A percentile compares a stretch with the other conserved stretches of the same genome.
phyloP scores from a whole-genome alignment of 345 rosid species.

The Orychophragmus violaceus region DNA sequence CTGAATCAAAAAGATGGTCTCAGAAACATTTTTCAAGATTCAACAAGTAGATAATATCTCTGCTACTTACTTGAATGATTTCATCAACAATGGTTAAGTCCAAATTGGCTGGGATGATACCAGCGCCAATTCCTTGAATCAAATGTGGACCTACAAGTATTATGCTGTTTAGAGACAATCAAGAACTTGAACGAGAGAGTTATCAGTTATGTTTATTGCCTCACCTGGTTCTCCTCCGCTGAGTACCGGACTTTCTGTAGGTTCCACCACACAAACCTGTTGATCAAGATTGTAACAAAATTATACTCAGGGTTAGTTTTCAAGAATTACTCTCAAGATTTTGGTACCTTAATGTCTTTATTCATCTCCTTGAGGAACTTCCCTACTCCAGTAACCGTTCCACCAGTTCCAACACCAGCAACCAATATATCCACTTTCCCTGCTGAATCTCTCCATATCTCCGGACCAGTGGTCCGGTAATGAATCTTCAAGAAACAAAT shows the following conservation, averaged over 20 bases:
- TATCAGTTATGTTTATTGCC: neutral
- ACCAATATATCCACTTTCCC: conserved; percentile 54
- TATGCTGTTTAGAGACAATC: neutral
- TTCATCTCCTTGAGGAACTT: conserved; percentile 62
- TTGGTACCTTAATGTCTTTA: conserved; percentile 51
- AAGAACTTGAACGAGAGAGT: neutral
- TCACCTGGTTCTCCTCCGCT: conserved; percentile 33
- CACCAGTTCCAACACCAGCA: conserved; percentile 59
- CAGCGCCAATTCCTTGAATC: conserved; percentile 76
- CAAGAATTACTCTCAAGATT: neutral
- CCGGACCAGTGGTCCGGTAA: conserved; percentile 61
- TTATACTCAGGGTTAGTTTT: neutral
- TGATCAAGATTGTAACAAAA: neutral
- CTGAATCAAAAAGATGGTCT: conserved; percentile 19
- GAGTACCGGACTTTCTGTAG: conserved; percentile 29
- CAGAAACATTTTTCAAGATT: neutral
- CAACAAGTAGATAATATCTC: neutral
- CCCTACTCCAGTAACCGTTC: conserved; percentile 58
- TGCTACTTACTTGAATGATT: conserved; percentile 58
- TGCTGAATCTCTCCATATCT: conserved; percentile 53
- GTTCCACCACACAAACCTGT: conserved; percentile 31
- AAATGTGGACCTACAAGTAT: conserved; percentile 37
- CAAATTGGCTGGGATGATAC: conserved; percentile 73
- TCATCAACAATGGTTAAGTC: conserved; percentile 59
- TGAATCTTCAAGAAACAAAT: conserved; percentile 42